Percentiles rank a stretch among this genome's conserved stretches.
Evolutionary conservation across 1,284 basidiomycete species (phyloP).

Genomic region (Ganoderma sp.): DNA sequence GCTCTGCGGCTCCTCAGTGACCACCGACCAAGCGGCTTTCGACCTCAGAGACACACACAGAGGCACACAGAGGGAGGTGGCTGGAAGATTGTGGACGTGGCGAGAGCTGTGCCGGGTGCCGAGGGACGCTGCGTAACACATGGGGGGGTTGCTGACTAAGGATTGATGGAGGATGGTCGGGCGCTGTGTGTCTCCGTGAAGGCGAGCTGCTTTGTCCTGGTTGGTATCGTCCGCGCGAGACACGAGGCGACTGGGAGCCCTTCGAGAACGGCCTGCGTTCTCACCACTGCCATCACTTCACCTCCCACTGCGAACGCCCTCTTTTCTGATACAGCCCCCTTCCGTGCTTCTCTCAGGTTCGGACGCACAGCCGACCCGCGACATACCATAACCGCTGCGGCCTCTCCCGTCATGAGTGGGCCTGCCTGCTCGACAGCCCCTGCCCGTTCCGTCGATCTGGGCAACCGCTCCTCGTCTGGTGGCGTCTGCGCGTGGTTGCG

Average conservation of each 20-base stretch:
- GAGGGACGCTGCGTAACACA: background rate
- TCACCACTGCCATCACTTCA: slow-evolving; percentile 15
- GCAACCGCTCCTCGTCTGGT: background rate
- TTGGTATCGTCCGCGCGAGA: slow-evolving; percentile 14
- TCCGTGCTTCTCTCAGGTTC: slow-evolving; percentile 20
- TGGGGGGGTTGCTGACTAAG: slow-evolving; percentile 7
- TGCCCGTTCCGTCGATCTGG: slow-evolving; percentile 16
- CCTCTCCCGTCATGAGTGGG: background rate
- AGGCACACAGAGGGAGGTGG: background rate
- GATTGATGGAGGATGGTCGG: background rate
- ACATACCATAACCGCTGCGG: background rate
- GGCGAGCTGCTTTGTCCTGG: slow-evolving; percentile 15
- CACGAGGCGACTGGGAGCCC: slow-evolving; percentile 13
- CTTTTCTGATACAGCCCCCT: slow-evolving; percentile 16
- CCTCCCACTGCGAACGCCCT: slow-evolving; percentile 14
- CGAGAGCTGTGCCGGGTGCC: background rate
- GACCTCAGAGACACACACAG: background rate
- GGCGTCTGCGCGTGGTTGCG: background rate
- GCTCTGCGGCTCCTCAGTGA: background rate
- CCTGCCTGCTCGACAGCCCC: slow-evolving; percentile 3
- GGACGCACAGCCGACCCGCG: slow-evolving; percentile 17
- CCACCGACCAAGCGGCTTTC: background rate
- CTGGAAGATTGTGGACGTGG: slow-evolving; percentile 1
- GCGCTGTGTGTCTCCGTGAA: slow-evolving; percentile 13
- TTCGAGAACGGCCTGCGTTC: slow-evolving; percentile 17